Evolutionary conservation across 805 yeast genomes (phyloP), one percentile per base, ranked within the genome.

Genomic region (Wickerhamiella galacta): DNA sequence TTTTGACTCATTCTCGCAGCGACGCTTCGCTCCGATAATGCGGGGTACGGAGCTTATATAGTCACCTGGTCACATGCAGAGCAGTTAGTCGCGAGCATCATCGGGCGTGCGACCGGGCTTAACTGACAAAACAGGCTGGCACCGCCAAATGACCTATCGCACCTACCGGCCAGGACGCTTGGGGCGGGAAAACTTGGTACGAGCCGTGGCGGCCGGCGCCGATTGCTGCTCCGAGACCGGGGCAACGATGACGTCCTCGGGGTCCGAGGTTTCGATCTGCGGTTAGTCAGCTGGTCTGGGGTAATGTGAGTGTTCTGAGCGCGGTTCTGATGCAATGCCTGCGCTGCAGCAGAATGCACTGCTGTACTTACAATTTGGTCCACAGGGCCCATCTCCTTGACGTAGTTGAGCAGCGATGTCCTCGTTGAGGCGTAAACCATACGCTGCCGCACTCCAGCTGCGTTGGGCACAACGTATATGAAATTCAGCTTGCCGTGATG

Each of bases 391-490:
- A 30, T n/a, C 17, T 29, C 28, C 35, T 47, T 42, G 17, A 54
- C 44, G 23, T 35, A 43, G 16, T 42, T 42, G 17, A 52, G 34
- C n/a, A 58, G 44, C 5, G 54, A 43, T 25, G 45, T 42, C 17
- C 63, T 76, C 39, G 75, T 76, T 3, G 93, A 69, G 1, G 98
- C 96, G 48, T 83, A 82, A 32, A 83, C 53, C 95, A 87, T 87
- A 46, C 96, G 68, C 33, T 83, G 90, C 53, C 75, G 78, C 25
- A 90, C 90, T 54, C 73, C 75, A 27, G 94, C 75, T 1, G 85
- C 83, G 0, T 92, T 72, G 3, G 98, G 96, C 53, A 95, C 85
- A 6, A 87, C 66, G 51, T 81, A 81, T 20, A 85, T 69, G 52
- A 87, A 83, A 59, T 59, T 31, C 9, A 15, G 15, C 59, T 64